Base-by-base conservation (phyloP, 148 eudicot species). In the Diospyros kaki region DNA sequence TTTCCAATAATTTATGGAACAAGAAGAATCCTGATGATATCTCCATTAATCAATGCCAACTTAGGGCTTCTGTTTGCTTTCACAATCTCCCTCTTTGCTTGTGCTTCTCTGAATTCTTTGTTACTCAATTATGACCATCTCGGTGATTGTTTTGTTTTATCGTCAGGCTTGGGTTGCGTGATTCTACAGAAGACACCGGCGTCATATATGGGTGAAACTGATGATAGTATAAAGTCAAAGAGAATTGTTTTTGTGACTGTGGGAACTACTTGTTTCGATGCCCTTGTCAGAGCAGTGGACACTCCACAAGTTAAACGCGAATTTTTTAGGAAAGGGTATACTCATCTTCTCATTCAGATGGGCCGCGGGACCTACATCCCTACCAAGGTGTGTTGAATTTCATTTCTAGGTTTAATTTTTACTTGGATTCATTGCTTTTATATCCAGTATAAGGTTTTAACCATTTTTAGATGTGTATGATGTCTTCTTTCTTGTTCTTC, bases 361-460 rank as follows among this genome's bases (percentile, higher is more conserved):
- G 97, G 97, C 4, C 89, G 91, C 73, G 96, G 93, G 68, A 82
- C 97, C n/a, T 90, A 87, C 83, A 72, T 89, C 68, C 98, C 95
- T 48, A 75, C 83, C 58, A 86, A 78, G 98, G 92, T 91, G 86
- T 58, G 64, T 76, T 70, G 61, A 76, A 42, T 58, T 59, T 77
- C 18, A 46, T 60, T 58, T 71, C 2, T 61, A 50, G 44, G 15
- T 38, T 42, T 59, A 5, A 39, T 18, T 51, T 28, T 28, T 28
- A 28, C 28, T 28, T 40, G 14, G 39, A 0, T 13, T 68, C 13
- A 7, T 39, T 39, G 12, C 66, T 61, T 28, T 45, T 59, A n/a
- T 50, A 2, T 62, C 14, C 44, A 38, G 3, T 40, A 38, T 62
- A 62, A 62, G 1, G 18, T 62, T 18, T 7, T 61, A 61, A 6